Base-by-base conservation (phyloP, 345 rosid species). In the Melaleuca quinquenervia region DNA sequence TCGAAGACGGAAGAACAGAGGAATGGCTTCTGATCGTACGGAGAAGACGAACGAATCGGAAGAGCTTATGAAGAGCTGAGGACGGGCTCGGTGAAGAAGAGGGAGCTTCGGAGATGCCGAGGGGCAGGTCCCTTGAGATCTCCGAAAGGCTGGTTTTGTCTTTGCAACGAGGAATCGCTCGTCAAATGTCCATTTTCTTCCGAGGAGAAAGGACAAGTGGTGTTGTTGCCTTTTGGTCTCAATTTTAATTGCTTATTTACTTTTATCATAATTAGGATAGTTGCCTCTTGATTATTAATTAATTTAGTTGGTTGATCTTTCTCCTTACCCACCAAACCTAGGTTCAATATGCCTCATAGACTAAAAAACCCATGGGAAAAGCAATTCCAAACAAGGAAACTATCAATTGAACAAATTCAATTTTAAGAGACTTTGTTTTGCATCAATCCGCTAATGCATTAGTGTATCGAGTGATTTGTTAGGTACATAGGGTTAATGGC, bases 61-160 rank as follows among this genome's bases (percentile, higher is more conserved):
- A 36, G 26, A 84, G 22, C 48, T 51, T 45, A 48, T 32, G 52
- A 50, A 75, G 53, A 83, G 55, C 76, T 5, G 45, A 41, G 78
- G 58, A 49, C 21, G 41, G 11, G 20, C 7, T 53, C 48, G 52
- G 50, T 6, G 11, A 15, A 27, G 86, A 36, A 51, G 84, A 62
- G 55, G 78, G 82, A 55, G 50, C 51, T 89, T 93, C 87, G 98
- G 95, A 91, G 88, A 89, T 91, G 87, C 89, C 98, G 96, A 95
- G 89, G 90, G 84, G 82, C 64, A 29, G 86, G 89, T 70, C 96
- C 91, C 89, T 94, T 92, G 97, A 93, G 93, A 95, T 95, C 96
- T 92, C 95, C 95, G 94, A 95, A 95, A 91, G 96, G 96, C 90
- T 91, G 91, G 88, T 85, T 82, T 85, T 82, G 48, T 70, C 78